These are phyloP conservation scores for Setaria viridis DNA, from an alignment of 202 grass and related monocot genomes.

Conservation along the genomic window DNA sequence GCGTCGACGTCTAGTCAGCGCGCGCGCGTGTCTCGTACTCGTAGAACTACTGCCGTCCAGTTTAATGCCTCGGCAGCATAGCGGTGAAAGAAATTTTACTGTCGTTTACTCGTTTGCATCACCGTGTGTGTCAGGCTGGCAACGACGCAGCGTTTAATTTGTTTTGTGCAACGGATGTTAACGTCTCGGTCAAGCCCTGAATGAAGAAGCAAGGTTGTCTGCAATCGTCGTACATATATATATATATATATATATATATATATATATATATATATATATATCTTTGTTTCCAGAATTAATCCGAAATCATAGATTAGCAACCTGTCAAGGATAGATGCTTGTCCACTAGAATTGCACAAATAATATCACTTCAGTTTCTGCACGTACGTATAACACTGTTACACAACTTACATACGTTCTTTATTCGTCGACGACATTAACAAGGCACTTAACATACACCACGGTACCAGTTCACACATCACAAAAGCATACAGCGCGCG, in stretches of 20 bases:
- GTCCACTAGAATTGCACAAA: not conserved
- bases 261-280: not conserved
- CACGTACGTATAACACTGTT: no score
- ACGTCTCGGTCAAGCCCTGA: not conserved
- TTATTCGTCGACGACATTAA: conserved; percentile 10
- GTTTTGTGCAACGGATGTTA: not conserved
- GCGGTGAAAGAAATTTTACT: not conserved
- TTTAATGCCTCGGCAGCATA: conserved; percentile 1
- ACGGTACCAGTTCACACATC: not conserved
- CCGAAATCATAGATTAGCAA: not conserved
- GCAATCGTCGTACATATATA: no score
- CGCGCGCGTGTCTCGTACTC: not conserved
- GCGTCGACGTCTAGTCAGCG: conserved; percentile 14
- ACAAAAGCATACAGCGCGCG: not conserved
- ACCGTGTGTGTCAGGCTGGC: not conserved
- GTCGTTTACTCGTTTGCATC: not conserved
- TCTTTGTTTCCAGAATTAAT: not conserved
- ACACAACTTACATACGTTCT: conserved; percentile 1
- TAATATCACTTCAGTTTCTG: not conserved
- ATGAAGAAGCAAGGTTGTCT: not conserved
- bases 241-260: not conserved
- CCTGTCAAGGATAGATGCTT: not conserved
- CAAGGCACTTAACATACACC: not conserved
- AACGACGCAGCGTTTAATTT: not conserved
- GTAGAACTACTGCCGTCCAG: not conserved